These are phyloP conservation scores for Cordyceps javanica DNA, from an alignment of 2,329 filamentous ascomycete species.

Conservation along the genomic window DNA sequence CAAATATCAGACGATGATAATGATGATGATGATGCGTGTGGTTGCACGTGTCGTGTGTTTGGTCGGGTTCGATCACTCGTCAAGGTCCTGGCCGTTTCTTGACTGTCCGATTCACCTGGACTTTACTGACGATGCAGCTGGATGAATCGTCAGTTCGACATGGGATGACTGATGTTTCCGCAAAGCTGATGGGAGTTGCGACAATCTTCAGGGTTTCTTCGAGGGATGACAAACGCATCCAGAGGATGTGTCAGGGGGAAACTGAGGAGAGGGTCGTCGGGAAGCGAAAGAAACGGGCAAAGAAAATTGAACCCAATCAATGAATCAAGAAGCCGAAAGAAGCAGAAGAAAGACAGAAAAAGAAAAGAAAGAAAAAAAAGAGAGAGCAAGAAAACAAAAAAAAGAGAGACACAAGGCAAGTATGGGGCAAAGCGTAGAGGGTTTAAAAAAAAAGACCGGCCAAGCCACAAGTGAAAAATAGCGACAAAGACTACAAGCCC, in stretches of 20 bases:
- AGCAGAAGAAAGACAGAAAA: not conserved
- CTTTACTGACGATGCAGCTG: not conserved
- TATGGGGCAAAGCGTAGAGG: not conserved
- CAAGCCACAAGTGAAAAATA: conserved; percentile 6
- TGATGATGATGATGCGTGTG: not conserved
- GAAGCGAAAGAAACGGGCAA: not conserved
- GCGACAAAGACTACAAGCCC: not conserved
- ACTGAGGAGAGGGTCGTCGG: not conserved
- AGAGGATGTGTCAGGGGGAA: not conserved
- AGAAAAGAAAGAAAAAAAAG: not conserved
- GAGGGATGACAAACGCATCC: not conserved
- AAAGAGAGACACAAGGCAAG: conserved; percentile 11
- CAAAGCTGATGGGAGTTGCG: not conserved
- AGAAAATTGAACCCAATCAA: too few relatives aligned
- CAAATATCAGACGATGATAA: not conserved
- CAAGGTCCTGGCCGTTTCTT: not conserved
- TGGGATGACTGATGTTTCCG: not conserved
- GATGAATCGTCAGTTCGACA: not conserved
- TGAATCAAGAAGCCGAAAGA: not conserved
- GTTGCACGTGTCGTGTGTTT: not conserved
- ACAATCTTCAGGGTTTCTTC: not conserved
- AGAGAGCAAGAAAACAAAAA: not conserved
- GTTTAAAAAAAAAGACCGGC: not conserved
- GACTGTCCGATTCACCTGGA: not conserved
- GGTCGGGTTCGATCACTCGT: not conserved